Percentiles rank a stretch among this genome's conserved stretches.
Conservation (phyloP, 345 rosid genomes). For the Hypericum androsaemum region DNA sequence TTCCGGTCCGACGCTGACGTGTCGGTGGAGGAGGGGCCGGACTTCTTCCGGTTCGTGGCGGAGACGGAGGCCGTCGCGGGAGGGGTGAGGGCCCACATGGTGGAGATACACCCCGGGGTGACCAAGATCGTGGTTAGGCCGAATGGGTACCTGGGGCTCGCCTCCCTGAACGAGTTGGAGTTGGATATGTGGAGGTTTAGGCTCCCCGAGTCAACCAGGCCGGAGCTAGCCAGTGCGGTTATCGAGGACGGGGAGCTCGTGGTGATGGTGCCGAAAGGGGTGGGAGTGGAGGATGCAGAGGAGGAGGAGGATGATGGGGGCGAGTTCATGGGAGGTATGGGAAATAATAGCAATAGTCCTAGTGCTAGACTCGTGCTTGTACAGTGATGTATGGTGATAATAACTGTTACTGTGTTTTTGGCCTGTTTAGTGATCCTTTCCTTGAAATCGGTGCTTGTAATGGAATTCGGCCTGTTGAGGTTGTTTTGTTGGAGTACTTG, state of each 20-base stretch:
- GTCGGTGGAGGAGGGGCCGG: conserved; percentile 9
- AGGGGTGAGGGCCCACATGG: conserved; percentile 63
- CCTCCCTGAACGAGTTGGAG: conserved; percentile 58
- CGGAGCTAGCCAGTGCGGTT: conserved; percentile 86
- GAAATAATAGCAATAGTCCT: conserved; percentile 30
- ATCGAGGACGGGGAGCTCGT: conserved; percentile 59
- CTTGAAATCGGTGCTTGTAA: conserved; percentile 14
- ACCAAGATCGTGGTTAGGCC: conserved; percentile 78
- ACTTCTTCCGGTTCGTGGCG: conserved; percentile 77
- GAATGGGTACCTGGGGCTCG: conserved; percentile 44
- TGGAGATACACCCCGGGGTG: conserved; percentile 86
- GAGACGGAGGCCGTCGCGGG: conserved; percentile 48
- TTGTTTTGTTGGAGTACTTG: conserved; percentile 8
- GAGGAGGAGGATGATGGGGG: conserved; percentile 26
- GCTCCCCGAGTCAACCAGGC: conserved; percentile 72
- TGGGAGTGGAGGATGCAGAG: conserved; percentile 29
- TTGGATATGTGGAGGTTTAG: conserved; percentile 93
- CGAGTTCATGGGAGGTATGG: conserved; percentile 70
- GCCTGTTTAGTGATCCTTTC: conserved; percentile 1
- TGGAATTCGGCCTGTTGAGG: conserved; percentile 16
- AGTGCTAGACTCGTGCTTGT: conserved; percentile 71
- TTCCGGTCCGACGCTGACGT: too few species aligned
- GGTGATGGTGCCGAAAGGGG: conserved; percentile 83
- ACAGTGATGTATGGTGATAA: conserved; percentile 34
- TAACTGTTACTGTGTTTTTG: conserved; percentile 9